A percentile compares a stretch with the other conserved stretches of the same genome.
Evolutionary conservation across 371 early-diverging fungal genomes (phyloP).

Genomic region (Rhizomucor pusillus): DNA sequence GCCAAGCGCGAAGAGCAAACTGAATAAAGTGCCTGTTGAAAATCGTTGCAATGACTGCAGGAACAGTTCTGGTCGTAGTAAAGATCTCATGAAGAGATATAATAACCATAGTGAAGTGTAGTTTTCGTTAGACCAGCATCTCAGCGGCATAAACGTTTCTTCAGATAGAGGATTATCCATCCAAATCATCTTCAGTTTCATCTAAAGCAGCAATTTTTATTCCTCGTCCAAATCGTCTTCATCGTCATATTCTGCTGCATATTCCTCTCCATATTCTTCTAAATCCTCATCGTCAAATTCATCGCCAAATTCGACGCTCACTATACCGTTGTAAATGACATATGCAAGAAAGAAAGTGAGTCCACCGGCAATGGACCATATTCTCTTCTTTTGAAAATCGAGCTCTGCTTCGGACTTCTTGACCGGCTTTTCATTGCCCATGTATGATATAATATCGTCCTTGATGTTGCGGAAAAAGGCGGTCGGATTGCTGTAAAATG

Average conservation of each 20-base stretch:
- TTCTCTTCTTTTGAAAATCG: constrained; percentile 61
- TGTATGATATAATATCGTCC: constrained; percentile 32
- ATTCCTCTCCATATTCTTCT: constrained; percentile 13
- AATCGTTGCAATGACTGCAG: no score
- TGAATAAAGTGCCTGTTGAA: no score
- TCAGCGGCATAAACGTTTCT: no score
- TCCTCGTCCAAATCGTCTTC: constrained; percentile 11
- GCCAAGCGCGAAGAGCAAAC: no score
- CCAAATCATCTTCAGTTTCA: no score
- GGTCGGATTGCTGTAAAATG: constrained; percentile 40
- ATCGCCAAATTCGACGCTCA: constrained; percentile 46
- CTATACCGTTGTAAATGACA: constrained; percentile 55
- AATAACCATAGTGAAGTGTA: no score
- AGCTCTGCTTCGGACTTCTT: constrained; percentile 49
- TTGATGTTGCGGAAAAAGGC: constrained; percentile 46
- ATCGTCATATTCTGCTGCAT: constrained; percentile 18
- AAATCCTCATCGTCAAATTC: constrained; percentile 26
- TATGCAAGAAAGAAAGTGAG: constrained; percentile 52
- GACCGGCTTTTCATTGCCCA: constrained; percentile 24
- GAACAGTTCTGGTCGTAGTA: no score
- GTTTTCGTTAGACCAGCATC: no score
- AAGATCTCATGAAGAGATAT: no score
- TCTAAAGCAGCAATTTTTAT: no score
- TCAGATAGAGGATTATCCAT: no score
- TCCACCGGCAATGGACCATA: constrained; percentile 60